A percentile compares a stretch with the other conserved stretches of the same genome.
Evolutionary conservation across 768 basidiomycete species (phyloP).

Genomic region (Phylloporus sp.): DNA sequence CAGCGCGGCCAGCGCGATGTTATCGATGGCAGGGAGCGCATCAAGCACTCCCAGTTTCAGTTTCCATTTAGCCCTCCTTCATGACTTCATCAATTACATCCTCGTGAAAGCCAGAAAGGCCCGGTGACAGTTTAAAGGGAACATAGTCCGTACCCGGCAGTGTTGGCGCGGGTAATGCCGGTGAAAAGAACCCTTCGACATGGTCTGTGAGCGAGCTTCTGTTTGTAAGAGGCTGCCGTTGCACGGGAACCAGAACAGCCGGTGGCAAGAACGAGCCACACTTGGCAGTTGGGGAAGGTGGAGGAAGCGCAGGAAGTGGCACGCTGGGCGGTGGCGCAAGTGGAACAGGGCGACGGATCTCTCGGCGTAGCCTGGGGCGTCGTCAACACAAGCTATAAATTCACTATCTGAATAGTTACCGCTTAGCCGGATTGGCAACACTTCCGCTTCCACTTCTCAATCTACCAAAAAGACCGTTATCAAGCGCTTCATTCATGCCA

Average conservation of each 20-base stretch:
- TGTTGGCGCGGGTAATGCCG: not conserved
- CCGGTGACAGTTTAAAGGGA: constrained; percentile 9
- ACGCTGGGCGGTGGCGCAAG: constrained; percentile 25
- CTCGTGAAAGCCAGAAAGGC: constrained; percentile 2
- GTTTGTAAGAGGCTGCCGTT: constrained; percentile 18
- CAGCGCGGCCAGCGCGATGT: constrained; percentile 11
- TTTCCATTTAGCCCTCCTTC: constrained; percentile 21
- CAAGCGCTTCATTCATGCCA: constrained; percentile 29
- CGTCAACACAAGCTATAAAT: constrained; percentile 1
- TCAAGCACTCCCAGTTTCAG: constrained; percentile 12
- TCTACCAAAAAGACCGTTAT: constrained; percentile 46
- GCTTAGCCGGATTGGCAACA: constrained; percentile 26
- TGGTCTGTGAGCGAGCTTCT: constrained; percentile 3
- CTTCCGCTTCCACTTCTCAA: constrained; percentile 51
- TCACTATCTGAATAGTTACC: constrained; percentile 31
- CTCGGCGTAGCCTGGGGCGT: constrained; percentile 37
- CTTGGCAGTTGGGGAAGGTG: constrained; percentile 19
- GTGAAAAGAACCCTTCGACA: not conserved
- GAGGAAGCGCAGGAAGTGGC: constrained; percentile 28
- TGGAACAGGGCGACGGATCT: constrained; percentile 29
- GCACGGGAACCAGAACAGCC: constrained; percentile 11
- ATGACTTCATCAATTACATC: constrained; percentile 17
- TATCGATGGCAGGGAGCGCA: constrained; percentile 2
- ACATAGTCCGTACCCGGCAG: constrained; percentile 10
- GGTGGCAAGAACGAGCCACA: constrained; percentile 17